phyloP scores from a whole-genome alignment of 768 basidiomycete genomes.

The Exidia glandulosa region DNA sequence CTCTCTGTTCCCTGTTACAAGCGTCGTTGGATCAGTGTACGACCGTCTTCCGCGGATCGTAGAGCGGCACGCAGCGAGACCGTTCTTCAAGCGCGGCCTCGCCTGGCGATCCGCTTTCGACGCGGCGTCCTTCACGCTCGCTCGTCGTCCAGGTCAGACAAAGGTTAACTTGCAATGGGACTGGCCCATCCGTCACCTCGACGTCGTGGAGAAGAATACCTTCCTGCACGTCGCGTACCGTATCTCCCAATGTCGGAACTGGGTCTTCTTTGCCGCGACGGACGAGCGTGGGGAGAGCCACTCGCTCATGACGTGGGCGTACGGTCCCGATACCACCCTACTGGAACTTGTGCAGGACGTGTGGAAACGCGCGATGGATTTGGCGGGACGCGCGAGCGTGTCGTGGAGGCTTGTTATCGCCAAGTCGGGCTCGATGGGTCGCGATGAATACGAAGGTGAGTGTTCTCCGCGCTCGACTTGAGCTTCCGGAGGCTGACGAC shows the following conservation, averaged over 20 bases:
- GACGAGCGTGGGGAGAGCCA: slow-evolving; percentile 62
- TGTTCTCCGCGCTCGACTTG: slow-evolving; percentile 2
- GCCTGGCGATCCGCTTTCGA: slow-evolving; percentile 42
- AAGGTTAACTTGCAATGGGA: slow-evolving; percentile 28
- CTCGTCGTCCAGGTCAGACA: slow-evolving; percentile 27
- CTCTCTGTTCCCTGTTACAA: slow-evolving; percentile 31
- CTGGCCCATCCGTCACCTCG: slow-evolving; percentile 31
- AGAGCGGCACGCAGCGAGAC: slow-evolving; percentile 48
- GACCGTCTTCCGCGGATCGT: slow-evolving; percentile 55
- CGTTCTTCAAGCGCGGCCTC: slow-evolving; percentile 29
- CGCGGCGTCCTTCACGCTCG: slow-evolving; percentile 54
- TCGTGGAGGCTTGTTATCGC: slow-evolving; percentile 75
- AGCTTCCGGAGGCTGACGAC: slow-evolving; percentile 3
- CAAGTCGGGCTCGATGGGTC: slow-evolving; percentile 50
- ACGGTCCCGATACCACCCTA: slow-evolving; percentile 31
- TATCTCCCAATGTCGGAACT: slow-evolving; percentile 54
- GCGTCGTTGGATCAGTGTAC: slow-evolving; percentile 55
- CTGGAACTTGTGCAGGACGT: slow-evolving; percentile 27
- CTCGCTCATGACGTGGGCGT: slow-evolving; percentile 49
- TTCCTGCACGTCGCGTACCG: slow-evolving; percentile 71
- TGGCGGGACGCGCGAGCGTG: slow-evolving; percentile 53
- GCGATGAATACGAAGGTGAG: slow-evolving; percentile 57
- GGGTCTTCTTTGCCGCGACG: slow-evolving; percentile 63
- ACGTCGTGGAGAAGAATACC: slow-evolving; percentile 45
- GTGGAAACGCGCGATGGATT: slow-evolving; percentile 57